Evolutionary conservation across 768 basidiomycete species (phyloP).

Genomic region (Strobilomyces echinocephalus): DNA sequence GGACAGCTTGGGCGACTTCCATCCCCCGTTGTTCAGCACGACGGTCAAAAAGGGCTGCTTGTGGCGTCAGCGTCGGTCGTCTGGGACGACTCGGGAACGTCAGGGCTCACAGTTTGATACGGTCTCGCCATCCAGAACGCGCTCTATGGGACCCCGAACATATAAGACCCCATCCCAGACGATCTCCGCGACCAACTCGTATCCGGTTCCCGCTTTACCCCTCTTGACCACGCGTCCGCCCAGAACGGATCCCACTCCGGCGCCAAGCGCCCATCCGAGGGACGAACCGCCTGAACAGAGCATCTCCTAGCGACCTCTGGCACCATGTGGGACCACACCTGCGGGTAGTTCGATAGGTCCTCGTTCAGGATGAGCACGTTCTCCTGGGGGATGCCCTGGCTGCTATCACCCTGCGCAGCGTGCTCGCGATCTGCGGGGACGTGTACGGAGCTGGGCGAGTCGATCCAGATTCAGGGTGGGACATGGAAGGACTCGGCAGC

Average conservation of each 20-base stretch:
- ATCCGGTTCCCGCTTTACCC: conserved; percentile 22
- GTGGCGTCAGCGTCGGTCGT: neutral
- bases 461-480: conserved; percentile 11
- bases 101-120: conserved; percentile 53
- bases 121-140: conserved; percentile 70
- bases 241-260: conserved; percentile 54
- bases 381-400: conserved; percentile 33
- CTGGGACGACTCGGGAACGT: too few relatives aligned
- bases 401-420: conserved; percentile 41
- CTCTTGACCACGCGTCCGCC: conserved; percentile 33
- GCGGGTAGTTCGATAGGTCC: conserved; percentile 51
- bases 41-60: conserved; percentile 64
- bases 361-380: conserved; percentile 56
- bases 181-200: conserved; percentile 54
- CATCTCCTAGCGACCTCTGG: conserved; percentile 46
- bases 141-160: conserved; percentile 63
- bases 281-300: conserved; percentile 59
- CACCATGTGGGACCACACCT: conserved; percentile 55
- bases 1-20: conserved; percentile 61
- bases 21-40: conserved; percentile 68
- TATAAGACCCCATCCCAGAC: conserved; percentile 68
- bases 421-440: conserved; percentile 46
- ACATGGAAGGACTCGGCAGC: conserved; percentile 29
- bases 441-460: conserved; percentile 23
- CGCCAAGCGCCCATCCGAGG: conserved; percentile 66